phyloP scores from a whole-genome alignment of 140 eudicot species.

The Senecio squalidus region DNA sequence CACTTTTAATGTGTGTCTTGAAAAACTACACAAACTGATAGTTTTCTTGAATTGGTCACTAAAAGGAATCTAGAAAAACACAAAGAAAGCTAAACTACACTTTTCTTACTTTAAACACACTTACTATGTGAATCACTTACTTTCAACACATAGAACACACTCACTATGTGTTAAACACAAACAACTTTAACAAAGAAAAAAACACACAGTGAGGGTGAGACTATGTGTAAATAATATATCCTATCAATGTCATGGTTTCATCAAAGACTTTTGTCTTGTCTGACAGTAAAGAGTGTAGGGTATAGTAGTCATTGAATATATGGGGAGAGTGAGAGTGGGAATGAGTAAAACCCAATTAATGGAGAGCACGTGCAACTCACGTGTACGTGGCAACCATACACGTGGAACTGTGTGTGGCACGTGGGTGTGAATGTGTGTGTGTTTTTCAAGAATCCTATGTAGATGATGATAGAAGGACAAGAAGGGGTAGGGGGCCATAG shows the following conservation, averaged over 20 bases:
- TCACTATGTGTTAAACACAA: slow-evolving; percentile 3
- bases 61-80: slow-evolving; percentile 14
- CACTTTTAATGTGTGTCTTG: slow-evolving; percentile 20
- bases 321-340: not conserved
- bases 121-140: slow-evolving; percentile 5
- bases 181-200: not conserved
- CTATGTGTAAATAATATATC: not conserved
- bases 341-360: slow-evolving; percentile 34
- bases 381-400: slow-evolving; percentile 43
- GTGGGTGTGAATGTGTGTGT: slow-evolving; percentile 11
- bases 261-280: slow-evolving; percentile 58
- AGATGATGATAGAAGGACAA: slow-evolving; percentile 7
- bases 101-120: slow-evolving; percentile 19
- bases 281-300: slow-evolving; percentile 30
- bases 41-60: slow-evolving; percentile 17
- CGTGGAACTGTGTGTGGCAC: slow-evolving; percentile 53
- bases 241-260: slow-evolving; percentile 43
- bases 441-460: slow-evolving; percentile 52
- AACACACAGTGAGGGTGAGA: slow-evolving; percentile 5
- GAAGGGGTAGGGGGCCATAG: slow-evolving; percentile 4
- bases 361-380: slow-evolving; percentile 33
- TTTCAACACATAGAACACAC: slow-evolving; percentile 6
- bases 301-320: not conserved
- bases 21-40: not conserved
- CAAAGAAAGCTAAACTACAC: not conserved